Conservation (phyloP, 208 protist species). For the Herpetomonas tarakana region DNA sequence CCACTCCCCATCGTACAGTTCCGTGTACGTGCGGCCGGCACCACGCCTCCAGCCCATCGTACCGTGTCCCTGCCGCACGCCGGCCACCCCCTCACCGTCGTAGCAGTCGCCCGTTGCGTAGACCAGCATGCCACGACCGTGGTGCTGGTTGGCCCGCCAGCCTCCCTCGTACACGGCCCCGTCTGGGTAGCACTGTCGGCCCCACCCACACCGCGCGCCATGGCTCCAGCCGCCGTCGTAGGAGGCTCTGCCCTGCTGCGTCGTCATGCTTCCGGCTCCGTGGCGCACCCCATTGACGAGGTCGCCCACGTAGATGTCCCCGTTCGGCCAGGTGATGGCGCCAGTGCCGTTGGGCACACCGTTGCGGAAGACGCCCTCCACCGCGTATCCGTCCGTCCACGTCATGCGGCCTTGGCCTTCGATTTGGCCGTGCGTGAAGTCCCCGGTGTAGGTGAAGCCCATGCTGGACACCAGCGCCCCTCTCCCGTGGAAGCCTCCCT, state of each 20-base stretch:
- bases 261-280: slow-evolving; percentile 64
- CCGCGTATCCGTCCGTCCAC: slow-evolving; percentile 46
- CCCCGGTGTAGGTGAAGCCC: slow-evolving; percentile 62
- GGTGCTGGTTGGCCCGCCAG: slow-evolving; percentile 48
- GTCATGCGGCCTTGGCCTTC: slow-evolving; percentile 47
- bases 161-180: slow-evolving; percentile 61
- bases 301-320: slow-evolving; percentile 59
- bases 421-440: slow-evolving; percentile 38
- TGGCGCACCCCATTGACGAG: slow-evolving; percentile 67
- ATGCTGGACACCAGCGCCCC: slow-evolving; percentile 47
- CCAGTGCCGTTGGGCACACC: slow-evolving; percentile 32
- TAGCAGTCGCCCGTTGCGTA: slow-evolving; percentile 71
- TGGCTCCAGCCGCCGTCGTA: slow-evolving; percentile 75
- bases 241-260: slow-evolving; percentile 26
- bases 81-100: slow-evolving; percentile 65
- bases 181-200: slow-evolving; percentile 65
- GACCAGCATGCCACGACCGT: slow-evolving; percentile 54
- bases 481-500: slow-evolving; percentile 32
- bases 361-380: slow-evolving; percentile 39
- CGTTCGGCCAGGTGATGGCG: slow-evolving; percentile 55
- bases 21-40: slow-evolving; percentile 28
- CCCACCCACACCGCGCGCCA: slow-evolving; percentile 64
- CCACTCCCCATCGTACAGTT: slow-evolving; percentile 85
- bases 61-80: slow-evolving; percentile 56
- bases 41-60: slow-evolving; percentile 74